Base-by-base conservation (phyloP, 208 protist species). In the Hexamita inflata region DNA sequence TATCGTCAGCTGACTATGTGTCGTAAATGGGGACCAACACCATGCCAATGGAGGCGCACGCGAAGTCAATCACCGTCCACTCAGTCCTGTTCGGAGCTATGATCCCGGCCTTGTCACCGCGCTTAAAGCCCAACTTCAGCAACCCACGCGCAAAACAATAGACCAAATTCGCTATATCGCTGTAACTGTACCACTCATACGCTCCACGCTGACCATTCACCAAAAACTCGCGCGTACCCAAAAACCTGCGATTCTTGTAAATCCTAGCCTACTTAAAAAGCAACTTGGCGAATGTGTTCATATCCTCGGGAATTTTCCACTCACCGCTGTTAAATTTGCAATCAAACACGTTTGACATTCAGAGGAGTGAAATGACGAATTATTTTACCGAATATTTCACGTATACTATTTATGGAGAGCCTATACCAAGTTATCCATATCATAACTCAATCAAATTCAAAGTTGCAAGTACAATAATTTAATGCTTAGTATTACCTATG, bases 21-120 rank as follows among this genome's bases (percentile, higher is more conserved):
- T 77, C 13, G 30, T 80, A 81, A 1, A 81, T 1, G n/a, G 78
- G 78, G 57, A 81, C 78, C 9, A 42, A 62, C 2, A 81, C 34
- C 38, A 70, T 35, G 32, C 78, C 78, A 40, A 57, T 1, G 13
- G 15, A 26, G 28, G 40, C 13, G 35, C 78, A 81, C 29, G 78
- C 78, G 24, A 81, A 34, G 29, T 81, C 78, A 38, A 30, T 35
- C 0, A 80, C 35, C 26, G 34, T 11, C 78, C 78, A 81, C 45
- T 80, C 77, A 15, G 34, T 32, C 2, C 77, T 2, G 30, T 80
- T 80, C 19, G 35, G 24, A 28, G 62, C 65, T 42, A 80, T 77
- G n/a, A 80, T 78, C 26, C 62, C 77, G 42, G 57, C 74, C 40
- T 40, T 42, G 53, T 80, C 75, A 13, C 77, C 77, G 15, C 74